These are phyloP conservation scores for Ceratocystis cacaofunesta DNA, from an alignment of 2,329 filamentous ascomycete genomes.

Conservation along the genomic window DNA sequence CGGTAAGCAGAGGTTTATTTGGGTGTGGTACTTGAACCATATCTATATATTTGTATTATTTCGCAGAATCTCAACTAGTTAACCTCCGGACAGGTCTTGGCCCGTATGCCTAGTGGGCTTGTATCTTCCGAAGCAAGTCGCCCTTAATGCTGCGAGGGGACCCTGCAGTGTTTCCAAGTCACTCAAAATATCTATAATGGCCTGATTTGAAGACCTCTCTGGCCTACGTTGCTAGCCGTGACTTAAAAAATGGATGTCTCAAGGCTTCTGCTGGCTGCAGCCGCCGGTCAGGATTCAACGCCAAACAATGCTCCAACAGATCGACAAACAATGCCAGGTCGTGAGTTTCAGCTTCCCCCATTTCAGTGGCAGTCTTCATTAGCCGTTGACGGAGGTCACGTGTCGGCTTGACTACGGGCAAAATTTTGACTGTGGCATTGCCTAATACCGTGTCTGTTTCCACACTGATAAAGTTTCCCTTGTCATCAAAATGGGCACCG, in stretches of 20 bases:
- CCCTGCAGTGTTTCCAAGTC: too few species aligned
- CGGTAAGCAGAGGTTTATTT: too few species aligned
- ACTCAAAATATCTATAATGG: slow-evolving; percentile 7
- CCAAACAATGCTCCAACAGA: slow-evolving; percentile 73
- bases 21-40: too few species aligned
- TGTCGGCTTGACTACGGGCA: slow-evolving; percentile 59
- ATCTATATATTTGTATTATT: too few species aligned
- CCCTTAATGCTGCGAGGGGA: too few species aligned
- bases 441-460: slow-evolving; percentile 79
- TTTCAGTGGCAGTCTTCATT: slow-evolving; percentile 54
- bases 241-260: slow-evolving; percentile 70
- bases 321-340: slow-evolving; percentile 77
- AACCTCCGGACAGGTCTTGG: too few species aligned
- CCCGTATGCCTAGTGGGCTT: too few species aligned
- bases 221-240: slow-evolving; percentile 22
- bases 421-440: slow-evolving; percentile 54
- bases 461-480: slow-evolving; percentile 68
- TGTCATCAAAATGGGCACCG: slow-evolving; percentile 67
- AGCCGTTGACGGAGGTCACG: slow-evolving; percentile 72
- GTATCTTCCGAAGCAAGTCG: too few species aligned
- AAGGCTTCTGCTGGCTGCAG: slow-evolving; percentile 76
- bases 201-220: background rate
- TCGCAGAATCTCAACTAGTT: too few species aligned
- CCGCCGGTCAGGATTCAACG: slow-evolving; percentile 82
- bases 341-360: slow-evolving; percentile 50